phyloP scores from a whole-genome alignment of 192 early-diverging fungal species.

The Phlyctochytrium arcticum region DNA sequence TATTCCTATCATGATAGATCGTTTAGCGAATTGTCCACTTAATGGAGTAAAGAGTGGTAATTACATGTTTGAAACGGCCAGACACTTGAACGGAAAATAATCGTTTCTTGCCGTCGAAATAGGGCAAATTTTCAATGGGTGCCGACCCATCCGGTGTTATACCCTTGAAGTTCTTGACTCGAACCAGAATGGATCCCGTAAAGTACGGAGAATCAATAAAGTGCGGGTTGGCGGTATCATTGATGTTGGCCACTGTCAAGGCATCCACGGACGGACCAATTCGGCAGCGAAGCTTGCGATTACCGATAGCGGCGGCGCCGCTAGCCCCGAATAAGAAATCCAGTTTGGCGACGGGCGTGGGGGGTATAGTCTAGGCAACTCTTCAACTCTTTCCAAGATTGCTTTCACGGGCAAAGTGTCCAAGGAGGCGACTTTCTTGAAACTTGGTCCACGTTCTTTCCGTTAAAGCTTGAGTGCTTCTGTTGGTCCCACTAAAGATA shows the following conservation, averaged over 20 bases:
- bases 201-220: slow-evolving; percentile 63
- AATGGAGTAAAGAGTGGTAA: background rate
- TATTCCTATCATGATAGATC: slow-evolving; percentile 29
- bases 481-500: no score
- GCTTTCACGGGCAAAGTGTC: no score
- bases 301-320: slow-evolving; percentile 22
- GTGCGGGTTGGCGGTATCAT: slow-evolving; percentile 61
- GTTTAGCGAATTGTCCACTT: background rate
- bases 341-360: no score
- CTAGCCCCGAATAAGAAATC: slow-evolving; percentile 42
- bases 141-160: slow-evolving; percentile 35
- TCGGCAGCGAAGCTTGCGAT: slow-evolving; percentile 40
- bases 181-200: slow-evolving; percentile 60
- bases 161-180: slow-evolving; percentile 65
- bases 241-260: slow-evolving; percentile 44
- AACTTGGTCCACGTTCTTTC: no score
- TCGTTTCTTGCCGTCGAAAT: slow-evolving; percentile 59
- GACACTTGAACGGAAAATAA: slow-evolving; percentile 69
- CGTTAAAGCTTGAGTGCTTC: no score
- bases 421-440: no score
- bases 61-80: slow-evolving; percentile 66
- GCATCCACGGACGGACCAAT: slow-evolving; percentile 40
- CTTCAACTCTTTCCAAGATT: no score
- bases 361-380: no score
- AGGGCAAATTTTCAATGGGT: slow-evolving; percentile 31